Conservation (phyloP, 164 flowering plant genomes). For the Kalanchoe fedtschenkoi region DNA sequence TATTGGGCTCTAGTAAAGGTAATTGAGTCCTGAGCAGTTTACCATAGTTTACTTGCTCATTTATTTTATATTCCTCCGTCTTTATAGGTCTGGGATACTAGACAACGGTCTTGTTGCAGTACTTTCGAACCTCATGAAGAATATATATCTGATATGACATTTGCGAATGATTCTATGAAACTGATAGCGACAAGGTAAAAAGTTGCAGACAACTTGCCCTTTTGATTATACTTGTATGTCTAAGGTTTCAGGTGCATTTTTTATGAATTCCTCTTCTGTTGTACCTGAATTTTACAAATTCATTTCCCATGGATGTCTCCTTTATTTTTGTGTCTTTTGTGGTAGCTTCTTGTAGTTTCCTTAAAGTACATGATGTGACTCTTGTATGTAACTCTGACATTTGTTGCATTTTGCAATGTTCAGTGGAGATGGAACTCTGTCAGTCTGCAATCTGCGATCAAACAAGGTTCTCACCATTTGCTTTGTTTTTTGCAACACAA, state of each 20-base stretch:
- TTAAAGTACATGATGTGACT: neutral
- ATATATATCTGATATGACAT: constrained; percentile 72
- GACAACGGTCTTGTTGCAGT: constrained; percentile 63
- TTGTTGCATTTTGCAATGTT: constrained; percentile 10
- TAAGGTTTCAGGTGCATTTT: no score
- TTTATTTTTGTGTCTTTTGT: neutral
- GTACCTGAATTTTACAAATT: neutral
- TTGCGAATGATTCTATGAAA: constrained; percentile 58
- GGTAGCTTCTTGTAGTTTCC: no score
- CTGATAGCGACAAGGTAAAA: constrained; percentile 61
- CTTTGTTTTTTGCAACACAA: neutral
- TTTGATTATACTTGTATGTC: no score
- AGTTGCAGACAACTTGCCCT: neutral
- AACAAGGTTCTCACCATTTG: constrained; percentile 40
- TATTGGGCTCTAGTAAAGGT: no score
- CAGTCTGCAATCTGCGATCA: constrained; percentile 79
- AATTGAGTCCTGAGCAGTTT: neutral
- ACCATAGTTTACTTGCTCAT: neutral
- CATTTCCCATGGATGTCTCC: neutral
- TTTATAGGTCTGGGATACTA: constrained; percentile 76
- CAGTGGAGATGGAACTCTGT: constrained; percentile 95
- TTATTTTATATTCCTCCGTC: neutral
- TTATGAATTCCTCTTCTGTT: neutral
- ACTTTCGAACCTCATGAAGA: constrained; percentile 62
- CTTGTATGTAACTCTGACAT: neutral